phyloP scores from a whole-genome alignment of 768 basidiomycete genomes.

The Amanita muscaria region DNA sequence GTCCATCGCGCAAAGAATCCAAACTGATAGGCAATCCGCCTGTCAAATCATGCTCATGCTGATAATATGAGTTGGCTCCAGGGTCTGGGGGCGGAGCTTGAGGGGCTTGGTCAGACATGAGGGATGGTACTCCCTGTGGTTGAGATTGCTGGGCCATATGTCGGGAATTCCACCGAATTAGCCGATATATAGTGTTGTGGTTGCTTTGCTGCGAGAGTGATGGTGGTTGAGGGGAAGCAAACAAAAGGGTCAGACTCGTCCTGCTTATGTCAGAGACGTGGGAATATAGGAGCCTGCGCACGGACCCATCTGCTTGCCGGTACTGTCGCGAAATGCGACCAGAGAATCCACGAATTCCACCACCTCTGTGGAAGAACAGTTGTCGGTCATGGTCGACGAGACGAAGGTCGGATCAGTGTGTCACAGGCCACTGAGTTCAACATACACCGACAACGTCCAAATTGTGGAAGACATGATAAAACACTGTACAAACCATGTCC shows the following conservation, averaged over 20 bases:
- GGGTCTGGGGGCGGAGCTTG: constrained; percentile 31
- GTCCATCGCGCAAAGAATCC: constrained; percentile 79
- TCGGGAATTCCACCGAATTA: constrained; percentile 14
- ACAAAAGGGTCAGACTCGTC: constrained; percentile 32
- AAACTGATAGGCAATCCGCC: constrained; percentile 82
- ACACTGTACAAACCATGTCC: constrained; percentile 48
- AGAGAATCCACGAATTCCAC: constrained; percentile 1
- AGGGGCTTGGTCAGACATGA: constrained; percentile 45
- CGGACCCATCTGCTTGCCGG: constrained; percentile 35
- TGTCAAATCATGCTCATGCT: constrained; percentile 68
- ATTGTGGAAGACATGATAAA: constrained; percentile 69
- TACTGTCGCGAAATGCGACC: not conserved
- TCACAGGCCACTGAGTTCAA: constrained; percentile 47
- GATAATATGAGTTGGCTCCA: constrained; percentile 61
- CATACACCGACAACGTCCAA: constrained; percentile 61
- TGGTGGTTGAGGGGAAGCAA: constrained; percentile 39
- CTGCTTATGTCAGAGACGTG: constrained; percentile 49
- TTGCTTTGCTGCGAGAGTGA: constrained; percentile 31
- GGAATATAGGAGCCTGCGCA: constrained; percentile 47
- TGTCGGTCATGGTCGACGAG: constrained; percentile 17
- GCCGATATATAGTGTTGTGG: constrained; percentile 21
- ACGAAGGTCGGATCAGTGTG: constrained; percentile 37
- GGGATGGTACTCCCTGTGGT: constrained; percentile 52
- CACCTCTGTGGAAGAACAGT: constrained; percentile 16
- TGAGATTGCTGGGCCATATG: constrained; percentile 45